Conservation (phyloP, 495 filamentous ascomycete genomes). For the Talaromyces borbonicus region DNA sequence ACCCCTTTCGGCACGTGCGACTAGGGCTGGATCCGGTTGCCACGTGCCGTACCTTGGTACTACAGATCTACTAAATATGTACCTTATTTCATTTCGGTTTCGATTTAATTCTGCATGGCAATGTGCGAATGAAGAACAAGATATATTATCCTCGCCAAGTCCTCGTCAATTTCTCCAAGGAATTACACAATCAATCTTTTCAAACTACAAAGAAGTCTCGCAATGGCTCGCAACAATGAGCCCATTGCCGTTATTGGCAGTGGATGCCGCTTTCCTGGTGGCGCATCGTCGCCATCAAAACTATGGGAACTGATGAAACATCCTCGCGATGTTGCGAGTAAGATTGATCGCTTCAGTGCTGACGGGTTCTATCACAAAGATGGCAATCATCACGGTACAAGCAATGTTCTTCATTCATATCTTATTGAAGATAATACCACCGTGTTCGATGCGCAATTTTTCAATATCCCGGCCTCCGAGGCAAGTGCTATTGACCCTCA, state of each 20-base stretch:
- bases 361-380: constrained; percentile 23
- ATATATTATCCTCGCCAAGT: too few species aligned
- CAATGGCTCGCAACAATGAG: constrained; percentile 2
- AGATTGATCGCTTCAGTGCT: constrained; percentile 26
- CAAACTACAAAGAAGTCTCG: not conserved
- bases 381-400: constrained; percentile 18
- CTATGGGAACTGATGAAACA: constrained; percentile 16
- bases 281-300: constrained; percentile 14
- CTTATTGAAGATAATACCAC: constrained; percentile 36
- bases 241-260: constrained; percentile 16
- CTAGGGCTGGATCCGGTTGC: not conserved
- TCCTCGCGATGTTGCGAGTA: constrained; percentile 12
- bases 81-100: not conserved
- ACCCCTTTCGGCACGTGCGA: not conserved
- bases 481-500: constrained; percentile 29
- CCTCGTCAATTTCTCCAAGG: too few species aligned
- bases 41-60: not conserved
- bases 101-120: not conserved
- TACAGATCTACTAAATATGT: not conserved
- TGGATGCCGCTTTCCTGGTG: constrained; percentile 16
- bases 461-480: constrained; percentile 41
- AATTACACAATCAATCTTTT: not conserved
- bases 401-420: constrained; percentile 19
- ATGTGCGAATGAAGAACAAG: not conserved
- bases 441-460: constrained; percentile 35